These are phyloP conservation scores for Globisporangium mamillatum DNA, from an alignment of 352 stramenopile species.

Conservation along the genomic window DNA sequence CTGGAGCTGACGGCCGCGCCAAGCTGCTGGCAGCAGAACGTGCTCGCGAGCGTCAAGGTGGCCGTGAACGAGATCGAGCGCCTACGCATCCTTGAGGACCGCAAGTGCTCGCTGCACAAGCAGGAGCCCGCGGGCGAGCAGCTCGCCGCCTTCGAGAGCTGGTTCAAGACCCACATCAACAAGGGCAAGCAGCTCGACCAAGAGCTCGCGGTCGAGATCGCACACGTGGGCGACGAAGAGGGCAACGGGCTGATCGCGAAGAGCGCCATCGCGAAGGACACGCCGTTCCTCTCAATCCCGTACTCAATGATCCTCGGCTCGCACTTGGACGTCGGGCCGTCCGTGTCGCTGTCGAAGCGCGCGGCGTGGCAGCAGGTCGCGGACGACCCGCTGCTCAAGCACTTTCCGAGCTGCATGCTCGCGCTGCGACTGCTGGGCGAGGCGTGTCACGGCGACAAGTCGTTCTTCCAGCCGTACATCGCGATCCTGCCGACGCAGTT, in stretches of 20 bases:
- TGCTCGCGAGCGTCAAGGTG: conserved; percentile 23
- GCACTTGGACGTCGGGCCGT: conserved; percentile 21
- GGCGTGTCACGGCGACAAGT: conserved; percentile 19
- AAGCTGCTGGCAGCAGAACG: conserved; percentile 31
- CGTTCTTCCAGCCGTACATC: conserved; percentile 46
- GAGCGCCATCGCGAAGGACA: conserved; percentile 21
- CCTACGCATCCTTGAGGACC: conserved; percentile 20
- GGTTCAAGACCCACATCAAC: conserved; percentile 22
- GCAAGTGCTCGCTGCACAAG: conserved; percentile 24
- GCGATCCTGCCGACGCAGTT: conserved; percentile 40
- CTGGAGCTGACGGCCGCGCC: conserved; percentile 31
- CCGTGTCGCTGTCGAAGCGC: conserved; percentile 4
- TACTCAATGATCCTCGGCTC: conserved; percentile 31
- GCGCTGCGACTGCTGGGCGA: conserved; percentile 43
- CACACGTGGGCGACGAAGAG: conserved; percentile 22
- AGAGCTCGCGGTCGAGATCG: conserved; percentile 18
- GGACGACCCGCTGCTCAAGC: conserved; percentile 32
- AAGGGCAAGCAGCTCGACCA: background rate
- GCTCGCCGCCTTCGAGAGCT: conserved; percentile 27
- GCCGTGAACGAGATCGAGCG: conserved; percentile 30
- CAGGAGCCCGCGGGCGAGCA: conserved; percentile 14
- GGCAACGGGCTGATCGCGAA: conserved; percentile 32
- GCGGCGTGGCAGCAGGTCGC: conserved; percentile 26
- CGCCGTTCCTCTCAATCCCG: conserved; percentile 34
- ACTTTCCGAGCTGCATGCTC: conserved; percentile 41